Conservation (phyloP, 306 rosid species). For the Leucaena leucocephala region DNA sequence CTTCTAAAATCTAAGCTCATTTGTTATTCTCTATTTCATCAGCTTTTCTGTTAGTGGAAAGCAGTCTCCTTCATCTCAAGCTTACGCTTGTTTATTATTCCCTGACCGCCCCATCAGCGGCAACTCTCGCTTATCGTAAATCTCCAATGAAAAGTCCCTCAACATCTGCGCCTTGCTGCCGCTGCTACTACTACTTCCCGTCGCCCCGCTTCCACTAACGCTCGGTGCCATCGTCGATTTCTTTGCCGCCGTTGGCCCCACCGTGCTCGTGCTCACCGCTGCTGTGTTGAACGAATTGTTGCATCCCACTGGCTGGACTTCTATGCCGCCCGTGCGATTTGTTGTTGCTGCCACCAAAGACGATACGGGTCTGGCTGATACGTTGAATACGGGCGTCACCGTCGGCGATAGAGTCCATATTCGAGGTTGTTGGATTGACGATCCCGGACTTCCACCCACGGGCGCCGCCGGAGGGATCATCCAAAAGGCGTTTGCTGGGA, state of each 20-base stretch:
- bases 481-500: constrained; percentile 73
- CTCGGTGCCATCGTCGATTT: constrained; percentile 65
- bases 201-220: constrained; percentile 34
- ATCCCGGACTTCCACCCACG: constrained; percentile 13
- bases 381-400: constrained; percentile 52
- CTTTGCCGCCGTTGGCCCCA: constrained; percentile 54
- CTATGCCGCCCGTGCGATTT: constrained; percentile 20
- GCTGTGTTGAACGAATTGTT: constrained; percentile 25
- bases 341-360: constrained; percentile 35
- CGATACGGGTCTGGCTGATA: constrained; percentile 53
- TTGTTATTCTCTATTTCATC: constrained; percentile 13
- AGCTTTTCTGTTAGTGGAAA: background rate
- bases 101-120: constrained; percentile 35
- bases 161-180: constrained; percentile 29
- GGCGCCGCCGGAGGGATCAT: constrained; percentile 51
- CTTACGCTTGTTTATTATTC: background rate
- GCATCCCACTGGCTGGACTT: constrained; percentile 34
- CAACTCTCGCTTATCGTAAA: constrained; percentile 41
- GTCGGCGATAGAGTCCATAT: constrained; percentile 69
- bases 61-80: background rate
- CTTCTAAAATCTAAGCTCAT: background rate
- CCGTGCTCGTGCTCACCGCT: constrained; percentile 48
- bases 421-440: constrained; percentile 45
- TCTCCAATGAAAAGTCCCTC: constrained; percentile 39
- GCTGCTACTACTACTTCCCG: background rate